Conservation (phyloP, 116 monocot species). For the Papilionanthe hybrid region DNA sequence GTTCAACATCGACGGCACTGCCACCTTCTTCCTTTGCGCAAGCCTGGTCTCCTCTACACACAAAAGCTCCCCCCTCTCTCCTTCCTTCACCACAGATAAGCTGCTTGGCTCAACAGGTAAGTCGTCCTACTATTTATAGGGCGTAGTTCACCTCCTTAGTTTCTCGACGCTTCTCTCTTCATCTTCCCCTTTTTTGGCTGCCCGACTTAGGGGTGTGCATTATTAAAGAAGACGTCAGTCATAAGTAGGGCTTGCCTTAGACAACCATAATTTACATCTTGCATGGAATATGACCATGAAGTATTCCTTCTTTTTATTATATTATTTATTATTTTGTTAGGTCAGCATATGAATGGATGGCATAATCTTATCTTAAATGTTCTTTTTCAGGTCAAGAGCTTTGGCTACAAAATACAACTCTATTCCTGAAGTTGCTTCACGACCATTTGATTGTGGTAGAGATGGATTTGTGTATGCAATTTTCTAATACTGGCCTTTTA, state of each 20-base stretch:
- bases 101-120: too few species aligned
- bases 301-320: background rate
- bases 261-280: background rate
- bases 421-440: constrained; percentile 63
- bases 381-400: constrained; percentile 71
- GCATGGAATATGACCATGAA: background rate
- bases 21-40: too few species aligned
- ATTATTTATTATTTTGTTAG: background rate
- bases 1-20: too few species aligned
- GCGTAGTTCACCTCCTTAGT: too few species aligned
- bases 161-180: too few species aligned
- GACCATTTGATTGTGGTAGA: constrained; percentile 92
- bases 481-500: constrained; percentile 8
- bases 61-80: too few species aligned
- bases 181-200: too few species aligned
- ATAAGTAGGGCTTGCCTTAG: background rate
- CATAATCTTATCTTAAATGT: background rate
- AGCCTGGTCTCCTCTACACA: too few species aligned
- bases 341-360: background rate
- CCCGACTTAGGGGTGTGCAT: too few species aligned
- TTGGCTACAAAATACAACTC: constrained; percentile 78
- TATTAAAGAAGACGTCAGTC: background rate
- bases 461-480: constrained; percentile 92
- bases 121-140: too few species aligned
- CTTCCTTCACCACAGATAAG: too few species aligned